Evolutionary conservation across 192 early-diverging fungal genomes (phyloP).

Genomic region (Pecoramyces ruminantium): DNA sequence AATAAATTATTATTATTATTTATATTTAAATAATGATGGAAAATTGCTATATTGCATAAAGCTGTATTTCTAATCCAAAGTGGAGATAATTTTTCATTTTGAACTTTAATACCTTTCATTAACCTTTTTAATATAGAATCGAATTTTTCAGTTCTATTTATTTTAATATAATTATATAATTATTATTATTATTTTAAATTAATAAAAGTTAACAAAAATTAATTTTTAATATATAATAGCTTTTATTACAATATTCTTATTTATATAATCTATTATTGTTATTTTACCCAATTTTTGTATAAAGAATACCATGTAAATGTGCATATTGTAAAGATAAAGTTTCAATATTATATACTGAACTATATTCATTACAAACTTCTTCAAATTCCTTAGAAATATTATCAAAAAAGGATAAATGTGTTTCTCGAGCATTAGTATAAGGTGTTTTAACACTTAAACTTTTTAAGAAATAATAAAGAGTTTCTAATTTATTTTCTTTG

Average conservation of each 20-base stretch:
- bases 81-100: neutral
- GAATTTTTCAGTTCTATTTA: neutral
- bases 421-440: neutral
- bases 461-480: neutral
- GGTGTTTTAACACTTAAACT: neutral
- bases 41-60: neutral
- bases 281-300: neutral
- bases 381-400: neutral
- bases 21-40: neutral
- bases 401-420: neutral
- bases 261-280: no score
- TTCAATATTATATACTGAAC: neutral
- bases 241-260: no score
- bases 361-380: neutral
- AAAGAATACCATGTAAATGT: neutral
- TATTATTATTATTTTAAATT: no score
- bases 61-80: neutral
- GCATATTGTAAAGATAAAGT: neutral
- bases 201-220: no score
- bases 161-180: neutral
- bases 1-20: neutral
- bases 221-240: no score
- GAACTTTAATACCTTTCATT: neutral
- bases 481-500: neutral
- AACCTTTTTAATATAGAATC: neutral